Evolutionary conservation across 2,329 filamentous ascomycete genomes (phyloP).

Genomic region (Pestalotiopsis sp.): DNA sequence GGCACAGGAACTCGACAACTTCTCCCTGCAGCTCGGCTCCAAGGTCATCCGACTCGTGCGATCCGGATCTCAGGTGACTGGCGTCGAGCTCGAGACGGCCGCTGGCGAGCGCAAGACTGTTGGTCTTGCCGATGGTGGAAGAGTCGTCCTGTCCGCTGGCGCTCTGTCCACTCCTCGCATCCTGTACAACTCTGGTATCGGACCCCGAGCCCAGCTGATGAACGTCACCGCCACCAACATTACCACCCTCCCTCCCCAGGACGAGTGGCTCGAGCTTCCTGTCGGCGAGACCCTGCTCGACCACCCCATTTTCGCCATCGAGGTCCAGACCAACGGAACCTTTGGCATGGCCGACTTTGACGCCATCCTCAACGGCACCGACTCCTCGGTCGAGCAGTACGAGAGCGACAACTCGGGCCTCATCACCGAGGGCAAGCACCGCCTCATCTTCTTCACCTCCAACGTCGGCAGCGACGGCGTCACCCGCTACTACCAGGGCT

Average conservation of each 20-base stretch:
- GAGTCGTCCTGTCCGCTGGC: constrained; percentile 24
- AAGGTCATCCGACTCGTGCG: constrained; percentile 22
- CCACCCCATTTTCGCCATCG: constrained; percentile 28
- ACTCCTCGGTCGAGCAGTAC: constrained; percentile 18
- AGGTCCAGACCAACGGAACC: constrained; percentile 29
- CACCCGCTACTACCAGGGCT: constrained; percentile 27
- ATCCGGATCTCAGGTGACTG: constrained; percentile 7
- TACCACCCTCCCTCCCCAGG: constrained; percentile 20
- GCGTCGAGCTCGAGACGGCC: constrained; percentile 17
- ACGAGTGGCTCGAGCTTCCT: constrained; percentile 29
- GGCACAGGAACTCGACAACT: constrained; percentile 3
- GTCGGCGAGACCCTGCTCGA: constrained; percentile 24
- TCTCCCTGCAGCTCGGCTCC: constrained; percentile 18
- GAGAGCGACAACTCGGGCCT: constrained; percentile 22
- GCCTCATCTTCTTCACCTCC: constrained; percentile 26
- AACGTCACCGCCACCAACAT: constrained; percentile 12
- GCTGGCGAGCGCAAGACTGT: constrained; percentile 14
- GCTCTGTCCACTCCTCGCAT: constrained; percentile 26
- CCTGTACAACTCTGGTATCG: constrained; percentile 27
- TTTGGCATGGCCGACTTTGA: not conserved
- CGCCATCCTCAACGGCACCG: constrained; percentile 1
- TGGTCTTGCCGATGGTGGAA: constrained; percentile 23
- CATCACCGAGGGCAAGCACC: constrained; percentile 25
- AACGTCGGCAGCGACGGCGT: constrained; percentile 24
- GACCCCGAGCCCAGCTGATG: constrained; percentile 9